Base-by-base conservation (phyloP, 371 early-diverging fungal species). In the Blakeslea trispora region DNA sequence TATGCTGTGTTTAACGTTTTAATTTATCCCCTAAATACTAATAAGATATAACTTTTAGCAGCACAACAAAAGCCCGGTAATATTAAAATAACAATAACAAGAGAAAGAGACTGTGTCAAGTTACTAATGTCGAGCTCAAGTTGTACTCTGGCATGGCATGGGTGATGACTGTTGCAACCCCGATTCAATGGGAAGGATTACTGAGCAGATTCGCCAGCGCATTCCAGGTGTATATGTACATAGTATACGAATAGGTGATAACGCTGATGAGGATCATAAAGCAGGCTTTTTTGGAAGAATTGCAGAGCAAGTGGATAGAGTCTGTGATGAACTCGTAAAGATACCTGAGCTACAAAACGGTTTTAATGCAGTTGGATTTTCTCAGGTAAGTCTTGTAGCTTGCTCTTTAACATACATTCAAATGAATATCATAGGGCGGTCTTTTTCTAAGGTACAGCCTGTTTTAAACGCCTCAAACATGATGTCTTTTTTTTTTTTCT, bases 281-380 rank as follows among this genome's bases (percentile, higher is more conserved):
- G 84, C 89, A 1, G 88, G 90, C 0, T 97, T 90, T 73, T 92
- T 93, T 73, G 97, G 93, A 28, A 79, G 82, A 53, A 73, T 92
- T 10, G 83, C 84, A 59, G 61, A 78, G 13, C 92, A 96, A 70
- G 88, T 86, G 61, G 52, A 63, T 21, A 13, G 31, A 13, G 88
- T 88, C 0, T 91, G 90, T 55, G 50, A 75, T 3, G 77, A 87
- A 49, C 64, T 92, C 39, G 52, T 68, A 2, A 59, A 35, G 13
- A 77, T 87, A 31, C 66, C 69, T 5, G 81, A 85, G 48, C 81
- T 96, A 11, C 22, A 64, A 19, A 53, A 73, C 45, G 95, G 94
- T 0, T 94, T 92, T 71, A 90, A 96, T 69, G 91, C 92, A 22
- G 75, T 97, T 50, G 98, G 98, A n/a, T 95, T 97, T 72, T 95